Conservation (phyloP, 345 rosid species). For the Cardamine occulta region DNA sequence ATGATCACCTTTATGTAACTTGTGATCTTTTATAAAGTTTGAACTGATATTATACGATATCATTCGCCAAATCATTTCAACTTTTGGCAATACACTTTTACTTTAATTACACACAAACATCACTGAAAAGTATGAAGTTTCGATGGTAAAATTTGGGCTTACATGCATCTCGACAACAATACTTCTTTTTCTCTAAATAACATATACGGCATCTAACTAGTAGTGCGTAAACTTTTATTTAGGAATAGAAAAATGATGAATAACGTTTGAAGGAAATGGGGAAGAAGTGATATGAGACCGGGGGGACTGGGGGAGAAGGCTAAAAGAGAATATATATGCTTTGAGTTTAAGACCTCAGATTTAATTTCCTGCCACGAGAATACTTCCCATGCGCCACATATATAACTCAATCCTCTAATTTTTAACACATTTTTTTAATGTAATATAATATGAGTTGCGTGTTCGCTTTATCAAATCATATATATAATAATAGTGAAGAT, state of each 20-base stretch:
- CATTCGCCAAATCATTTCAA: not conserved
- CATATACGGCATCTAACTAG: not conserved
- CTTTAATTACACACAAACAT: not conserved
- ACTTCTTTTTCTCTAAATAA: not conserved
- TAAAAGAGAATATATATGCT: conserved; percentile 1
- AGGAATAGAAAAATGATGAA: not conserved
- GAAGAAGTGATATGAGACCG: conserved; percentile 21
- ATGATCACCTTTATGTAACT: not conserved
- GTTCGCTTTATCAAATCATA: not conserved
- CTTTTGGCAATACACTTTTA: not conserved
- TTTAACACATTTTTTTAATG: not conserved
- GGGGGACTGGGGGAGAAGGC: not conserved
- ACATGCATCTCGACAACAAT: conserved; percentile 6
- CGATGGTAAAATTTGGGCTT: not conserved
- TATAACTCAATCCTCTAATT: conserved; percentile 4
- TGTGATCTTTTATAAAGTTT: not conserved
- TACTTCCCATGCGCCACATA: conserved; percentile 40
- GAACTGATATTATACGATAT: not conserved
- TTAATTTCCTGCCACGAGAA: conserved; percentile 31
- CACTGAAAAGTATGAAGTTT: no score
- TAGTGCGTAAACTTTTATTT: not conserved
- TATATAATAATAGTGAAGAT: not conserved
- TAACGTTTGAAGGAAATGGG: conserved; percentile 22
- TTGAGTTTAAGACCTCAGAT: conserved; percentile 5
- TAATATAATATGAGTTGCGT: not conserved